Conservation (phyloP, 495 filamentous ascomycete species). For the Saxophila tyrrhenica region DNA sequence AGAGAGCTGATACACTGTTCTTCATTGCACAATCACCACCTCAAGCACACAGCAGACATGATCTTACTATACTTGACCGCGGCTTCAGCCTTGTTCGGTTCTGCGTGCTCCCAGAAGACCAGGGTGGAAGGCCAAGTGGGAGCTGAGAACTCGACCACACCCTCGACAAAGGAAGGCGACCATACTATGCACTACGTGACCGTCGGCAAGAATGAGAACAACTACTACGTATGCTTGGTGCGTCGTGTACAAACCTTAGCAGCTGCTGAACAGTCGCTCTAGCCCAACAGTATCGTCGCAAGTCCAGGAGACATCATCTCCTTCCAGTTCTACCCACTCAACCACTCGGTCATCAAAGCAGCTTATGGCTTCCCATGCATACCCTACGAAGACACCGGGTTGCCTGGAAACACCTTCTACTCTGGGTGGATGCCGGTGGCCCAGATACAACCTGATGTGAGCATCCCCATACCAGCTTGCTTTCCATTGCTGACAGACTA, state of each 20-base stretch:
- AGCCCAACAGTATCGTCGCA: constrained; percentile 20
- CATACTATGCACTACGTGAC: constrained; percentile 17
- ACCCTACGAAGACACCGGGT: constrained; percentile 41
- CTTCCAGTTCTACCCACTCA: constrained; percentile 49
- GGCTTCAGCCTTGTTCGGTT: background rate
- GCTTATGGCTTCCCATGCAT: constrained; percentile 47
- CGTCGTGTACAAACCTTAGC: no score
- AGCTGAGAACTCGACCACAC: background rate
- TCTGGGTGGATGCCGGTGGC: constrained; percentile 2
- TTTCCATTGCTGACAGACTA: background rate
- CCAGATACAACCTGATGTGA: background rate
- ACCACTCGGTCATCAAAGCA: constrained; percentile 47
- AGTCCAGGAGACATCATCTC: constrained; percentile 28
- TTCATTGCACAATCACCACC: no score
- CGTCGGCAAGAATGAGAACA: constrained; percentile 18
- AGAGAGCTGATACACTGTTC: no score
- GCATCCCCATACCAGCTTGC: constrained; percentile 8
- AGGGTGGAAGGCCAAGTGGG: background rate
- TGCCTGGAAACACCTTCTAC: background rate
- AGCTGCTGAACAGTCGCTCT: no score
- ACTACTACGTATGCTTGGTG: constrained; percentile 12
- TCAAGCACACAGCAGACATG: background rate
- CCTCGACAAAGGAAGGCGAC: background rate
- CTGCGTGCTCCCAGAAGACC: background rate
- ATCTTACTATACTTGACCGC: background rate